These are phyloP conservation scores for Phtheirospermum japonicum DNA, from an alignment of 257 asterid genomes.

Conservation along the genomic window DNA sequence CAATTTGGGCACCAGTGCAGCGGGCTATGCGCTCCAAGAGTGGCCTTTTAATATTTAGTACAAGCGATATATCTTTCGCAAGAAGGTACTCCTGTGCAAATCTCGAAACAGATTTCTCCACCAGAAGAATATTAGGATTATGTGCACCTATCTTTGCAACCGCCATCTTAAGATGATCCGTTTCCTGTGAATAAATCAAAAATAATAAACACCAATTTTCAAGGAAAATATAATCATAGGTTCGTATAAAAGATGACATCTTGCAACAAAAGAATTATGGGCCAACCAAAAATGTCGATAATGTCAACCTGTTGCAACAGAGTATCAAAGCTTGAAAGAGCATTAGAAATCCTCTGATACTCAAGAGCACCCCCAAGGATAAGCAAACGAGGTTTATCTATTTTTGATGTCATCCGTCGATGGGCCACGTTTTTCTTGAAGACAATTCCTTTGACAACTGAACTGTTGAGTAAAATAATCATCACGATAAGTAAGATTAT, in stretches of 20 bases:
- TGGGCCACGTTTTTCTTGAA: constrained; percentile 96
- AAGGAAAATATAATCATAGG: constrained; percentile 12
- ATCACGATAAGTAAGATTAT: constrained; percentile 21
- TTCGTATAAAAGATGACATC: background rate
- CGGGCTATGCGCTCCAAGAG: constrained; percentile 94
- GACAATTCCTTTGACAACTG: constrained; percentile 87
- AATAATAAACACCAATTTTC: too few species aligned
- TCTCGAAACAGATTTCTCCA: constrained; percentile 97
- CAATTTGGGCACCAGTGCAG: constrained; percentile 88
- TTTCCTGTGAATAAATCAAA: constrained; percentile 70
- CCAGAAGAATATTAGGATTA: constrained; percentile 85
- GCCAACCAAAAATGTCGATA: constrained; percentile 10
- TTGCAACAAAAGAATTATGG: background rate
- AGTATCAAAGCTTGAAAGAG: constrained; percentile 91
- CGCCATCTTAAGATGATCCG: constrained; percentile 99
- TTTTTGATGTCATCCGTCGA: constrained; percentile 83
- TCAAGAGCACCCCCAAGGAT: constrained; percentile 98
- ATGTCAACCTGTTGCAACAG: constrained; percentile 85
- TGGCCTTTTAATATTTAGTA: constrained; percentile 77
- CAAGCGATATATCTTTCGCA: constrained; percentile 84
- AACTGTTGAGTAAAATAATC: constrained; percentile 40
- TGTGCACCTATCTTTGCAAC: constrained; percentile 89
- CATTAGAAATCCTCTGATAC: constrained; percentile 88
- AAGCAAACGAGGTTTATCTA: constrained; percentile 80
- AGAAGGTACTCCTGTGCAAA: constrained; percentile 95